phyloP scores from a whole-genome alignment of 768 basidiomycete genomes.

The Boletus rex-veris region DNA sequence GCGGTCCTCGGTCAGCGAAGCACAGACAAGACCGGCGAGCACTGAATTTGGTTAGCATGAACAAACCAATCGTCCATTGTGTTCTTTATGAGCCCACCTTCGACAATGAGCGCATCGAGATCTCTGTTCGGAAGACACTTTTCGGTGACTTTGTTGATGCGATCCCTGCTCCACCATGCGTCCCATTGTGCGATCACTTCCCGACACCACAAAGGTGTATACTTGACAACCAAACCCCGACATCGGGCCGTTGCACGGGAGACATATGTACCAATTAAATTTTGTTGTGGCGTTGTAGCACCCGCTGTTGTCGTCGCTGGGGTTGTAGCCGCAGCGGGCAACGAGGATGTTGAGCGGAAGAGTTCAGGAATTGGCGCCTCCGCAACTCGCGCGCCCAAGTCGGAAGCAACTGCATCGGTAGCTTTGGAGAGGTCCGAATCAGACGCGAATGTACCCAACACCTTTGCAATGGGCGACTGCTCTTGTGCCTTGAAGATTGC shows the following conservation, averaged over 20 bases:
- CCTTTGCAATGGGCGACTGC: slow-evolving; percentile 49
- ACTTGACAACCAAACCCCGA: slow-evolving; percentile 8
- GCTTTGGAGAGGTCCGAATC: slow-evolving; percentile 55
- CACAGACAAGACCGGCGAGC: slow-evolving; percentile 62
- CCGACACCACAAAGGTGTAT: slow-evolving; percentile 33
- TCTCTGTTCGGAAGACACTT: slow-evolving; percentile 56
- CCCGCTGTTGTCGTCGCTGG: not conserved
- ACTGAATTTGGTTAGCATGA: slow-evolving; percentile 23
- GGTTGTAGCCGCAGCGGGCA: slow-evolving; percentile 14
- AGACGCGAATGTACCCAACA: slow-evolving; percentile 56
- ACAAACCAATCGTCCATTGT: not conserved
- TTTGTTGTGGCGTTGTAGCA: not conserved
- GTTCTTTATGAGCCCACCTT: slow-evolving; percentile 42
- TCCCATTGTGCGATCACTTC: slow-evolving; percentile 24
- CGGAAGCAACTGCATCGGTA: slow-evolving; percentile 44
- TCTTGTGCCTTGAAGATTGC: slow-evolving; percentile 39
- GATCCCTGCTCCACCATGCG: slow-evolving; percentile 57
- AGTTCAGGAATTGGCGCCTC: slow-evolving; percentile 44
- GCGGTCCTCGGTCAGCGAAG: slow-evolving; percentile 74
- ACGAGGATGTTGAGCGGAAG: slow-evolving; percentile 40
- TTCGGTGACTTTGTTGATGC: slow-evolving; percentile 51
- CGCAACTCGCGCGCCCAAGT: slow-evolving; percentile 16
- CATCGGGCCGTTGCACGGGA: slow-evolving; percentile 5
- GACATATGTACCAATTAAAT: not conserved
- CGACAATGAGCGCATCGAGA: slow-evolving; percentile 57